Conservation (phyloP, 768 basidiomycete genomes). For the Bullera alba region DNA sequence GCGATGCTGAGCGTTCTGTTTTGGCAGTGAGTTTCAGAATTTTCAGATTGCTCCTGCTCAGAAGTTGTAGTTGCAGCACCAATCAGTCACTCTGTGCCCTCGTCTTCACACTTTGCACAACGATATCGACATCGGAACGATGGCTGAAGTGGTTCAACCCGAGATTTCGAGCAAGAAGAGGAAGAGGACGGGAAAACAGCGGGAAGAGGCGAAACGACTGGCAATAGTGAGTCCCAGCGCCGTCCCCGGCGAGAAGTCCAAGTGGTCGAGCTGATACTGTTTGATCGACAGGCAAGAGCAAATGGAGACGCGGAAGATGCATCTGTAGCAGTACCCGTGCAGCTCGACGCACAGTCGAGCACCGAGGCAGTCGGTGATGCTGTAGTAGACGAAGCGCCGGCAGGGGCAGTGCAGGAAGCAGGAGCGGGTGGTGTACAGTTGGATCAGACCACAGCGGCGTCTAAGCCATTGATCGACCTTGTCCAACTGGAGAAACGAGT, state of each 20-base stretch:
- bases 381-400: not conserved
- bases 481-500: slow-evolving; percentile 1
- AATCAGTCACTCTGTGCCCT: not conserved
- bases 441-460: not conserved
- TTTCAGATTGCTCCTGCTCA: not conserved
- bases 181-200: slow-evolving; percentile 42
- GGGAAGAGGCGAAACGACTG: slow-evolving; percentile 32
- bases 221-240: too few species aligned
- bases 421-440: too few species aligned
- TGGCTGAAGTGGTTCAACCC: not conserved
- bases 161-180: slow-evolving; percentile 28
- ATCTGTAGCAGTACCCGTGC: too few species aligned
- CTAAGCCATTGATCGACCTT: not conserved
- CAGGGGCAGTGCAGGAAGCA: not conserved
- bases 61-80: not conserved
- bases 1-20: too few species aligned
- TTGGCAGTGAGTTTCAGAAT: too few species aligned
- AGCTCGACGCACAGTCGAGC: too few species aligned
- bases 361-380: too few species aligned
- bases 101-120: not conserved
- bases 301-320: too few species aligned
- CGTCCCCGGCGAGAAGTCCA: too few species aligned
- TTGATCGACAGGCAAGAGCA: too few species aligned
- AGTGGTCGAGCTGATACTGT: too few species aligned
- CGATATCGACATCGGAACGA: not conserved